These are phyloP conservation scores for Pleurotus sapidus DNA, from an alignment of 768 basidiomycete species.

Conservation along the genomic window DNA sequence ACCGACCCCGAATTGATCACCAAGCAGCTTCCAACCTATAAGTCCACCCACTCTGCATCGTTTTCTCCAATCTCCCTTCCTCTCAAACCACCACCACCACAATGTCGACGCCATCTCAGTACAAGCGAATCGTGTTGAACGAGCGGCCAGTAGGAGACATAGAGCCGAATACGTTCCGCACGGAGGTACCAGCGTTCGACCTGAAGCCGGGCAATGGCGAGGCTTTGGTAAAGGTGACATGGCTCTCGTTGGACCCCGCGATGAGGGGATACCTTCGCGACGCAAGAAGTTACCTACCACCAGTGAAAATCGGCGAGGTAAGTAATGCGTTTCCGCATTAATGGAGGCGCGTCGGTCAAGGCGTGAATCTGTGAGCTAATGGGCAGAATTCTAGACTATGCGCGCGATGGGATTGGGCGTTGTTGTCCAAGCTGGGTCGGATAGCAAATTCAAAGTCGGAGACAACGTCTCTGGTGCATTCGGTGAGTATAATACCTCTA, in stretches of 20 bases:
- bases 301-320: slow-evolving; percentile 67
- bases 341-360: not conserved
- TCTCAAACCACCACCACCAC: no score
- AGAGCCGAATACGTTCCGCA: slow-evolving; percentile 70
- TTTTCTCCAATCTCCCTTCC: no score
- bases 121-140: slow-evolving; percentile 72
- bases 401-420: slow-evolving; percentile 65
- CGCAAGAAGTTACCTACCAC: slow-evolving; percentile 65
- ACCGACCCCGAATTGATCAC: no score
- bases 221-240: slow-evolving; percentile 76
- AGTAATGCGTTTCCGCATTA: slow-evolving; percentile 6
- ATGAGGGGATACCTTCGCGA: slow-evolving; percentile 85
- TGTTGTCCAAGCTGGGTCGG: slow-evolving; percentile 56
- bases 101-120: slow-evolving; percentile 23
- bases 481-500: slow-evolving; percentile 41
- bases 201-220: slow-evolving; percentile 51
- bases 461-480: slow-evolving; percentile 63
- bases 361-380: not conserved
- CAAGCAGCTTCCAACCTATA: no score
- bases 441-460: slow-evolving; percentile 56
- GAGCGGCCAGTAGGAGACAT: slow-evolving; percentile 71
- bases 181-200: slow-evolving; percentile 48
- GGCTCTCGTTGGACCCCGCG: slow-evolving; percentile 82
- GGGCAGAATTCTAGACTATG: slow-evolving; percentile 39
- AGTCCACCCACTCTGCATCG: no score